Evolutionary conservation across 805 yeast species (phyloP).

Genomic region (Metschnikowia kofuensis): DNA sequence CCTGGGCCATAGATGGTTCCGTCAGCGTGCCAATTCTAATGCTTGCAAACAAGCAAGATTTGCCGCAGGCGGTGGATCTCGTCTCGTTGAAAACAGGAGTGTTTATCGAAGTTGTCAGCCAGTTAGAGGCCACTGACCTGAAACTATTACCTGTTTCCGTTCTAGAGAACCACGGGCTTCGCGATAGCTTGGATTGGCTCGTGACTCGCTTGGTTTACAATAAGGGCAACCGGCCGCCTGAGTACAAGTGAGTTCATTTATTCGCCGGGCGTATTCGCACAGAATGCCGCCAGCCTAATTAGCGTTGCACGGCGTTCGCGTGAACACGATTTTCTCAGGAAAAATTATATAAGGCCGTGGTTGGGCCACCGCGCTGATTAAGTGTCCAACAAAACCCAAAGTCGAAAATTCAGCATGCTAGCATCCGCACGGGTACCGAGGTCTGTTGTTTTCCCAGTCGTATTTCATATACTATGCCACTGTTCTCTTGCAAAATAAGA

Average conservation of each 20-base stretch:
- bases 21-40: conserved; percentile 83
- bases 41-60: conserved; percentile 94
- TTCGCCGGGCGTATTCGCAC: too few relatives aligned
- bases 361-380: too few relatives aligned
- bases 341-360: too few relatives aligned
- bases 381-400: too few relatives aligned
- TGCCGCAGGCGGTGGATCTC: conserved; percentile 45
- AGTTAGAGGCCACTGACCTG: conserved; percentile 85
- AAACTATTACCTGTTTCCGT: conserved; percentile 90
- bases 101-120: conserved; percentile 78
- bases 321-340: too few relatives aligned
- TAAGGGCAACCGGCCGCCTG: conserved; percentile 60
- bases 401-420: too few relatives aligned
- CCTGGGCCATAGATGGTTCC: conserved; percentile 32
- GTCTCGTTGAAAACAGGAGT: conserved; percentile 71
- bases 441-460: too few relatives aligned
- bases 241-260: conserved; percentile 21
- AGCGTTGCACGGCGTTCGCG: too few relatives aligned
- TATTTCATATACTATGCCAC: too few relatives aligned
- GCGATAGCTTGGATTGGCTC: conserved; percentile 88
- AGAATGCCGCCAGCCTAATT: too few relatives aligned
- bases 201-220: conserved; percentile 67
- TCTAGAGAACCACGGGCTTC: conserved; percentile 75
- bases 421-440: too few relatives aligned
- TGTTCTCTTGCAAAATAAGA: too few relatives aligned